phyloP scores from a whole-genome alignment of 106 monocot species.

The Hemerocallis citrina region DNA sequence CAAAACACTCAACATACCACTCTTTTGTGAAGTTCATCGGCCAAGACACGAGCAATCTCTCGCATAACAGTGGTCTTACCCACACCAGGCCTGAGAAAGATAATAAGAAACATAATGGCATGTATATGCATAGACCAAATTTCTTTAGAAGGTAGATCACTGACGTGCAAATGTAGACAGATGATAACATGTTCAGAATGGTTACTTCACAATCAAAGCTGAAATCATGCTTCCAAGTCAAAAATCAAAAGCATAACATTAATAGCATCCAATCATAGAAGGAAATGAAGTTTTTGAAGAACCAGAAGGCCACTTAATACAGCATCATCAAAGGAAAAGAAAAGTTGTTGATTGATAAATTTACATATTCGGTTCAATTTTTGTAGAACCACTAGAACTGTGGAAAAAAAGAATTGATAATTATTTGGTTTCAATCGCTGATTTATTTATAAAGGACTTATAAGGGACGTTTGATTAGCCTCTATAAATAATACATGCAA shows the following conservation, averaged over 20 bases:
- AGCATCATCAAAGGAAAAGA: neutral
- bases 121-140: neutral
- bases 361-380: neutral
- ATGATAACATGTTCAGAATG: neutral
- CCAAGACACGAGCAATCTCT: slow-evolving; percentile 85
- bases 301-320: too few relatives aligned
- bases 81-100: slow-evolving; percentile 64
- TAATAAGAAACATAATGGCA: neutral
- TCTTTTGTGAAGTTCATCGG: slow-evolving; percentile 80
- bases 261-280: neutral
- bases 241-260: neutral
- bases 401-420: neutral
- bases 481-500: neutral
- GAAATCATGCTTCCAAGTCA: neutral
- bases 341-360: neutral
- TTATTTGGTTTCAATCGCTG: neutral
- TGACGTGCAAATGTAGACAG: neutral
- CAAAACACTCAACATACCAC: slow-evolving; percentile 45
- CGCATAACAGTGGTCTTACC: slow-evolving; percentile 97
- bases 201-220: neutral
- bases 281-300: too few relatives aligned
- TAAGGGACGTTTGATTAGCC: neutral
- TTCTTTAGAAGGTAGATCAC: neutral
- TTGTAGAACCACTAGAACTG: neutral
- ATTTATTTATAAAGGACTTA: too few relatives aligned